Evolutionary conservation across 2,329 filamentous ascomycete genomes (phyloP).

Genomic region (Nemania diffusa): DNA sequence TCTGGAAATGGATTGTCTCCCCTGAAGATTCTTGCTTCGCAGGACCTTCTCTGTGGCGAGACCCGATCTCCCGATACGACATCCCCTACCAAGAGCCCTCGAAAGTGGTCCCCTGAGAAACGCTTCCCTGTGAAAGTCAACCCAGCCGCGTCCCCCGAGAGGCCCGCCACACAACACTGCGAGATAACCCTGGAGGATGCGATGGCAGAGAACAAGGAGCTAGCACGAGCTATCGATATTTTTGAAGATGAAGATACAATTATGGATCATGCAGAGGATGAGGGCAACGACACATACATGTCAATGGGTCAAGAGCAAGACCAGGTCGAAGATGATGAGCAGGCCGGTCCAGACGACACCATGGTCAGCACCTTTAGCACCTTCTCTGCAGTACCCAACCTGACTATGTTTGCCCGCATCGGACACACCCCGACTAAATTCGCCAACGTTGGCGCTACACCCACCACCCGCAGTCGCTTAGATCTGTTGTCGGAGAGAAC

Average conservation of each 20-base stretch:
- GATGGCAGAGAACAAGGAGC: conserved; percentile 64
- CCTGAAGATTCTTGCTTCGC: conserved; percentile 62
- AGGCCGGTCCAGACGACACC: conserved; percentile 73
- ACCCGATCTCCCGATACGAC: conserved; percentile 43
- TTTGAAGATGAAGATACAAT: conserved; percentile 63
- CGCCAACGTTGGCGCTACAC: conserved; percentile 52
- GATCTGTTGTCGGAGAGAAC: conserved; percentile 52
- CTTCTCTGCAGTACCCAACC: conserved; percentile 89
- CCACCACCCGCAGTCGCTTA: conserved; percentile 52
- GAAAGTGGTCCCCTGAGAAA: conserved; percentile 63
- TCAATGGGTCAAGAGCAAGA: conserved; percentile 47
- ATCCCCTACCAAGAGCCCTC: conserved; percentile 46
- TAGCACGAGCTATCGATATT: conserved; percentile 70
- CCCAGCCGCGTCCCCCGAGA: conserved; percentile 33
- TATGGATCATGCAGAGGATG: conserved; percentile 47
- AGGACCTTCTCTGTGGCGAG: conserved; percentile 40
- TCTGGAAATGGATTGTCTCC: conserved; percentile 68
- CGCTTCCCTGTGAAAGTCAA: conserved; percentile 70
- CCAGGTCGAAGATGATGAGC: conserved; percentile 45
- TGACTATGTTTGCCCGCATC: conserved; percentile 83
- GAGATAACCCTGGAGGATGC: conserved; percentile 64
- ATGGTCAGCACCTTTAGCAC: conserved; percentile 85
- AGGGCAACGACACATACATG: conserved; percentile 47
- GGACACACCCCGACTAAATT: conserved; percentile 71
- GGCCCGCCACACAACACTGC: conserved; percentile 37